Percentiles rank a stretch among this genome's conserved stretches.
Conservation (phyloP, 768 basidiomycete species). For the Phylloporus arenicola region DNA sequence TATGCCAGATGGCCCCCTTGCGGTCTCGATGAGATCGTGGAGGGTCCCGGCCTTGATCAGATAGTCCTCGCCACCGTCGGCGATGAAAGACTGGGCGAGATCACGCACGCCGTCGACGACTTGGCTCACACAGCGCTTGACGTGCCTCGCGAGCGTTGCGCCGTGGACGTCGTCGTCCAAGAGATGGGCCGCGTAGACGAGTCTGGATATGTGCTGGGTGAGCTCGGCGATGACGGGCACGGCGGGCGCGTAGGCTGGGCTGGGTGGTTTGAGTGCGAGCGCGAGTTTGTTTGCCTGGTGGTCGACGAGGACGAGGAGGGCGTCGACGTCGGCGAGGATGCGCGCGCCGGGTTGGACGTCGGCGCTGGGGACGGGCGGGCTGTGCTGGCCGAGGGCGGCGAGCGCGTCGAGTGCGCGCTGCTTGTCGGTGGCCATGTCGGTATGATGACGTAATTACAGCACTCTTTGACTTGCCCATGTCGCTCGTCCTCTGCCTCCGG, state of each 20-base stretch:
- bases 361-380: neutral
- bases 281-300: constrained; percentile 55
- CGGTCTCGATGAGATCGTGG: constrained; percentile 54
- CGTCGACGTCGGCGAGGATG: constrained; percentile 51
- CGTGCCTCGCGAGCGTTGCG: constrained; percentile 41
- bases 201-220: constrained; percentile 41
- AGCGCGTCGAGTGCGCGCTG: neutral
- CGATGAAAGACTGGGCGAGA: constrained; percentile 42
- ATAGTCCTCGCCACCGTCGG: constrained; percentile 42
- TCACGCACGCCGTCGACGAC: constrained; percentile 42
- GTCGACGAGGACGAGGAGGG: constrained; percentile 55
- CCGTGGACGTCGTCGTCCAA: constrained; percentile 42
- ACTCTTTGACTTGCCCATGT: neutral
- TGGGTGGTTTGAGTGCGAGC: constrained; percentile 54
- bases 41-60: constrained; percentile 54
- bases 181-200: constrained; percentile 47
- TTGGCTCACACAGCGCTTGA: constrained; percentile 34
- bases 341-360: constrained; percentile 19
- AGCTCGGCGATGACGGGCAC: constrained; percentile 50
- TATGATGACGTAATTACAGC: neutral
- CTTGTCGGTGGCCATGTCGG: neutral
- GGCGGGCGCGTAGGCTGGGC: constrained; percentile 48
- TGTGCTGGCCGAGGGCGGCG: neutral
- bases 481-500: constrained; percentile 10
- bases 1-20: constrained; percentile 42